phyloP scores from a whole-genome alignment of 306 rosid species.

The Heteromeles arbutifolia region DNA sequence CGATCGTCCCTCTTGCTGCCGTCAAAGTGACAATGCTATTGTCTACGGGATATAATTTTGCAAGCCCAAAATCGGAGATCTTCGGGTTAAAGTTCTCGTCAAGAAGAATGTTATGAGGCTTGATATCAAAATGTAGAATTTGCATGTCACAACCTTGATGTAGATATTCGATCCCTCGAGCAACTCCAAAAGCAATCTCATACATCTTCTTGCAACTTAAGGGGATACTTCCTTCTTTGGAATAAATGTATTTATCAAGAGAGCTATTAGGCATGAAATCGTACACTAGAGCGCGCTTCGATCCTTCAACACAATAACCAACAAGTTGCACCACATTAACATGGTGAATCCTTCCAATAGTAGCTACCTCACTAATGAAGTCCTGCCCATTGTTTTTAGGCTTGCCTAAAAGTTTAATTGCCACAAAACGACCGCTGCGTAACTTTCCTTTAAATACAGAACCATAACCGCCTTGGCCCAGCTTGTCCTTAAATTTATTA shows the following conservation, averaged over 20 bases:
- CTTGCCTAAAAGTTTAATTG: neutral
- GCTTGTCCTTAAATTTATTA: neutral
- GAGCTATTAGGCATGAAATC: neutral
- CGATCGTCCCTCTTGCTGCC: neutral
- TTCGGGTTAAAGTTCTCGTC: neutral
- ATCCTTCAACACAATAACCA: slow-evolving; percentile 10
- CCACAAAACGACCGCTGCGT: neutral
- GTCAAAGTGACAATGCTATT: slow-evolving; percentile 1
- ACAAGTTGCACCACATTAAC: neutral
- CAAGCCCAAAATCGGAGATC: slow-evolving; percentile 6
- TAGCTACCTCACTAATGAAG: neutral
- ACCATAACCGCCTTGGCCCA: neutral
- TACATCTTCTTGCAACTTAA: neutral
- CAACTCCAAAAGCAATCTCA: neutral
- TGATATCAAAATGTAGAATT: slow-evolving; percentile 4
- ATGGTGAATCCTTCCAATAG: neutral
- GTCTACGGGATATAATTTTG: neutral
- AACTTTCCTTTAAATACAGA: neutral
- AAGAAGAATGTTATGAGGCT: slow-evolving; percentile 11
- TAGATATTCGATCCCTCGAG: neutral
- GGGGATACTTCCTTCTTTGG: neutral
- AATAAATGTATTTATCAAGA: neutral
- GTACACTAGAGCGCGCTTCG: neutral
- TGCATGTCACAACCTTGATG: slow-evolving; percentile 5
- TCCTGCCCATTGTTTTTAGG: neutral